Percentiles rank a stretch among this genome's conserved stretches.
Conservation (phyloP, 1,139 yeast species). For the Suhomyces yuchorum region DNA sequence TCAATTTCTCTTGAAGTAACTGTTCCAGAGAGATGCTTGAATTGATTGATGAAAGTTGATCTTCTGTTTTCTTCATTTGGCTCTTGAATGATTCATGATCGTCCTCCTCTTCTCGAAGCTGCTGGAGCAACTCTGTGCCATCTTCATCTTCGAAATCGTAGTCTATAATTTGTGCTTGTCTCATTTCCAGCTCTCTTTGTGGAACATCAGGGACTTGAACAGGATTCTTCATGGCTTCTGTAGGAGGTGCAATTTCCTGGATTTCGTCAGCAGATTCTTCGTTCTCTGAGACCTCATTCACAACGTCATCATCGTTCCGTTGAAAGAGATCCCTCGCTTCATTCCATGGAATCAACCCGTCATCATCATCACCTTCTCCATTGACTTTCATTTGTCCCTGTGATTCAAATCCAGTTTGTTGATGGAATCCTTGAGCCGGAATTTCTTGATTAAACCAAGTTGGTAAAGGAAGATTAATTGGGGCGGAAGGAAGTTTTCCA, state of each 20-base stretch:
- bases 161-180: slow-evolving; percentile 39
- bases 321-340: slow-evolving; percentile 40
- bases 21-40: slow-evolving; percentile 54
- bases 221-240: neutral
- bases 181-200: slow-evolving; percentile 7
- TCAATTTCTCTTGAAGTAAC: slow-evolving; percentile 58
- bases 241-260: slow-evolving; percentile 17
- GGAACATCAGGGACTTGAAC: neutral
- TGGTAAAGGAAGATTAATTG: slow-evolving; percentile 24
- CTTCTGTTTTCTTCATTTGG: slow-evolving; percentile 37
- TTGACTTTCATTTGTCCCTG: slow-evolving; percentile 18
- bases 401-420: slow-evolving; percentile 15
- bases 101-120: slow-evolving; percentile 65
- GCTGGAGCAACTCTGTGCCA: slow-evolving; percentile 63
- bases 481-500: neutral
- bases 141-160: slow-evolving; percentile 78
- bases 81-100: slow-evolving; percentile 69
- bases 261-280: slow-evolving; percentile 13
- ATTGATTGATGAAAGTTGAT: slow-evolving; percentile 22
- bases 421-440: slow-evolving; percentile 4
- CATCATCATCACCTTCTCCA: slow-evolving; percentile 46
- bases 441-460: slow-evolving; percentile 33
- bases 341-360: slow-evolving; percentile 52
- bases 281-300: slow-evolving; percentile 15
- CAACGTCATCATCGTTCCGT: slow-evolving; percentile 18